Base-by-base conservation (phyloP, 495 filamentous ascomycete genomes). In the Penicillium steckii region DNA sequence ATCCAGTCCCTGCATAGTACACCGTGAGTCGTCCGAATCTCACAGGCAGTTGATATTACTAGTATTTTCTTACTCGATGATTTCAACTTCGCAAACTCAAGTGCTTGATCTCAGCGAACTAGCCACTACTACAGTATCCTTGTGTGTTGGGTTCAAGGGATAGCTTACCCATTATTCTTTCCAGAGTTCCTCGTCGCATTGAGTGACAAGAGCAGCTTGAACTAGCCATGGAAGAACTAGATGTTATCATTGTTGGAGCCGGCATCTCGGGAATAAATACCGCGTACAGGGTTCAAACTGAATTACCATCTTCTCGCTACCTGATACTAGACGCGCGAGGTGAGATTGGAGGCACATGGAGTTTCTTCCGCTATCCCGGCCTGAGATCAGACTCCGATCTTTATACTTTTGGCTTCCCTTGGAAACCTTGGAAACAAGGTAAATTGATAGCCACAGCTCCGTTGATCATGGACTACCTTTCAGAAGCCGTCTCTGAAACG, bases 361-460 rank as follows among this genome's bases (percentile, higher is more conserved):
- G 76, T 51, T 74, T 85, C 23, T 86, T 83, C 66, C 74, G 73
- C 23, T 87, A 85, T 44, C 83, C 83, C 12, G 82, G 83, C 3
- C 68, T 80, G 29, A 75, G 81, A 44, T 79, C 78, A 24, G 82
- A 85, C 70, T 80, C 77, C 8, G 74, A 82, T 56, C 65, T 86
- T 21, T 73, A 75, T 48, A 74, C 80, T 15, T 86, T 83, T 47
- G 80, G 81, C 43, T 81, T 85, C 50, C 56, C 75, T 18, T 87
- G 83, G 82, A 60, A 74, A 13, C 80, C 81, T 6, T 88, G 85
- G 84, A 69, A 70, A 0, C 64, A 73, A 24, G 50, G 61, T 1
- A 72, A 70, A 8, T 69, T 75, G 17, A 84, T 89, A 48, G 83
- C 78, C 2, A 59, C 75, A 15, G 86, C 72, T 0, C 53, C 55